Evolutionary conservation across 345 rosid species (phyloP).

Genomic region (Arabis alpina): DNA sequence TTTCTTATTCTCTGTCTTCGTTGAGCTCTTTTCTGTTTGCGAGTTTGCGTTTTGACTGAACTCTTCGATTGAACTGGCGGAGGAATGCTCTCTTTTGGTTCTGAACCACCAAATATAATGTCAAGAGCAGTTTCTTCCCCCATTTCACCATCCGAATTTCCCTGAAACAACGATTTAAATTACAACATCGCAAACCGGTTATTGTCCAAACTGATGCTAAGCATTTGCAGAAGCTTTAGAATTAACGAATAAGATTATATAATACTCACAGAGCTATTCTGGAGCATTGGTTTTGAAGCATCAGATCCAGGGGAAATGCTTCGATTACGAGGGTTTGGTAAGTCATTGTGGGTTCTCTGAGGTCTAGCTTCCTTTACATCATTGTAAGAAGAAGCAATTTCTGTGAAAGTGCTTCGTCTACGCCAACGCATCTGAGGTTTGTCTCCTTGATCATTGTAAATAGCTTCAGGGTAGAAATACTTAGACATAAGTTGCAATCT

Average conservation of each 20-base stretch:
- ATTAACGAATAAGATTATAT: background rate
- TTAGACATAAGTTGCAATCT: constrained; percentile 57
- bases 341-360: constrained; percentile 21
- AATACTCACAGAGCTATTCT: constrained; percentile 18
- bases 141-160: constrained; percentile 27
- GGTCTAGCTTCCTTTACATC: constrained; percentile 25
- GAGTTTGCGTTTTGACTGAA: constrained; percentile 35
- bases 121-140: constrained; percentile 41
- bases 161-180: constrained; percentile 25
- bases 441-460: constrained; percentile 69
- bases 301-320: constrained; percentile 28
- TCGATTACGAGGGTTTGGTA: constrained; percentile 27
- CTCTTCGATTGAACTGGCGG: constrained; percentile 4
- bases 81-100: constrained; percentile 33
- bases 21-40: constrained; percentile 44
- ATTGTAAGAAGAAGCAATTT: constrained; percentile 38
- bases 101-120: constrained; percentile 37
- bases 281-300: constrained; percentile 20
- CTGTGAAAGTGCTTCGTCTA: constrained; percentile 59
- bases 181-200: background rate
- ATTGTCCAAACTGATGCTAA: constrained; percentile 19
- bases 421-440: constrained; percentile 75
- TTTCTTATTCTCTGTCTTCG: constrained; percentile 40
- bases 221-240: constrained; percentile 10
- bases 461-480: constrained; percentile 76